A percentile compares a stretch with the other conserved stretches of the same genome.
Conservation (phyloP, 306 rosid species). For the Luffa acutangula region DNA sequence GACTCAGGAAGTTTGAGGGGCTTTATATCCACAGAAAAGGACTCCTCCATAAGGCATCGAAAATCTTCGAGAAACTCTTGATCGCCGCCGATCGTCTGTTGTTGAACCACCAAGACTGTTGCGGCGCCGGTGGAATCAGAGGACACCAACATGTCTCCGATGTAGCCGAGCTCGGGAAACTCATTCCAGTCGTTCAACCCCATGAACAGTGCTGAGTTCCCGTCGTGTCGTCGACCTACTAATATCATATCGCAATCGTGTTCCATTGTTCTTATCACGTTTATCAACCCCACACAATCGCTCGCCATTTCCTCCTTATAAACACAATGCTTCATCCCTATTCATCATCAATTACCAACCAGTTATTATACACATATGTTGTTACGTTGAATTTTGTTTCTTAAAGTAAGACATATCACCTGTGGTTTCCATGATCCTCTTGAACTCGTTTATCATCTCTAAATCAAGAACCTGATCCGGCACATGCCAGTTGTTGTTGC, state of each 20-base stretch:
- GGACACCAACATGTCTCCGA: constrained; percentile 45
- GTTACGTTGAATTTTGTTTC: no score
- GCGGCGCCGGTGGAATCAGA: constrained; percentile 19
- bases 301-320: constrained; percentile 27
- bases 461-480: constrained; percentile 1
- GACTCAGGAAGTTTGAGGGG: background rate
- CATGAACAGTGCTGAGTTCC: constrained; percentile 18
- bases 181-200: constrained; percentile 52
- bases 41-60: constrained; percentile 3
- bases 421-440: background rate
- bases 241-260: constrained; percentile 29
- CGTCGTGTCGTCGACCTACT: constrained; percentile 44
- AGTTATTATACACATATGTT: no score
- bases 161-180: constrained; percentile 44
- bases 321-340: constrained; percentile 9
- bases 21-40: background rate
- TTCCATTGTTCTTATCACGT: constrained; percentile 22
- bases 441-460: constrained; percentile 23
- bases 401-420: background rate
- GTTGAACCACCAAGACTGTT: constrained; percentile 53
- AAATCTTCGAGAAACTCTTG: background rate
- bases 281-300: constrained; percentile 33
- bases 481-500: background rate
- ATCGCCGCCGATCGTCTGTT: constrained; percentile 19
- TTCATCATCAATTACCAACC: no score